Percentiles rank a stretch among this genome's conserved stretches.
Evolutionary conservation across 257 asterid species (phyloP).

Genomic region (Coffea canephora): DNA sequence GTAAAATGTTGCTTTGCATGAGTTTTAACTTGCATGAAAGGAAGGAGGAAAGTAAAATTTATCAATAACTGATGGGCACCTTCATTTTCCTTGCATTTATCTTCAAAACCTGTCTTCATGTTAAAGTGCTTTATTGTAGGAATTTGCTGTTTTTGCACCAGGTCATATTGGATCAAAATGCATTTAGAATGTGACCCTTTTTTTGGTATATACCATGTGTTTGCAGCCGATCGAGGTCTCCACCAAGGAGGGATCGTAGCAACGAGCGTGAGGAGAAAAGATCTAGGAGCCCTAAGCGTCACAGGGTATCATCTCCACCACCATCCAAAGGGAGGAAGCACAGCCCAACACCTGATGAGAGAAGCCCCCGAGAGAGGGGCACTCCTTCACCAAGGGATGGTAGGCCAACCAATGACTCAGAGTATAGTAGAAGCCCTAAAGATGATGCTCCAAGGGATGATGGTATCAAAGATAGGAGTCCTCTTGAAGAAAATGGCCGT

Average conservation of each 20-base stretch:
- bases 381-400: conserved; percentile 40
- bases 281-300: conserved; percentile 50
- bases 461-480: conserved; percentile 34
- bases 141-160: not conserved
- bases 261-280: conserved; percentile 42
- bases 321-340: conserved; percentile 39
- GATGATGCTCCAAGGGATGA: conserved; percentile 29
- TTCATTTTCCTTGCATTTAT: not conserved
- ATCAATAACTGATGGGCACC: not conserved
- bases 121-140: not conserved
- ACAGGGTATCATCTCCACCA: conserved; percentile 38
- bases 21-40: not conserved
- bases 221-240: conserved; percentile 57
- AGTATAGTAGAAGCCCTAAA: conserved; percentile 38
- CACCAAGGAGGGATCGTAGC: conserved; percentile 43
- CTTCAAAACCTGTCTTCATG: not conserved
- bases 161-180: not conserved
- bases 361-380: conserved; percentile 45
- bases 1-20: not conserved
- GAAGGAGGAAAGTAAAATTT: not conserved
- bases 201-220: not conserved
- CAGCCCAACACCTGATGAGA: conserved; percentile 42
- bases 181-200: too few relatives aligned
- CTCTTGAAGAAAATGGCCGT: conserved; percentile 42
- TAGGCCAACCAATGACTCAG: conserved; percentile 39